These are phyloP conservation scores for Colletotrichum acutatum DNA, from an alignment of 2,329 filamentous ascomycete genomes.

Conservation along the genomic window DNA sequence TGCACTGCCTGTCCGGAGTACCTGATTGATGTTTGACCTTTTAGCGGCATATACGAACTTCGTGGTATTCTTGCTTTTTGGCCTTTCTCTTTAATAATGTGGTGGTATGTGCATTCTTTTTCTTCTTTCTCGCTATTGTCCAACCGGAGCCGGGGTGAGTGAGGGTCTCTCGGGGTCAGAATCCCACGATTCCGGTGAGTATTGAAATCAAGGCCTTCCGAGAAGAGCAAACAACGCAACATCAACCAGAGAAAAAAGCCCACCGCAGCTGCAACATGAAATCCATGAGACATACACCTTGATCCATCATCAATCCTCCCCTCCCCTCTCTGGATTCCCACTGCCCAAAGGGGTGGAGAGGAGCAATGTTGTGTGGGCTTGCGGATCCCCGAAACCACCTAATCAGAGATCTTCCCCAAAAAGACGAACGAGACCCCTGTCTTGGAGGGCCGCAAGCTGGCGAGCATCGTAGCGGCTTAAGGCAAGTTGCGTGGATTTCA, in stretches of 20 bases:
- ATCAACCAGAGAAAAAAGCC: neutral
- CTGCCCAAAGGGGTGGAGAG: slow-evolving; percentile 7
- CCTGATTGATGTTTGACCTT: neutral
- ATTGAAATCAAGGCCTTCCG: neutral
- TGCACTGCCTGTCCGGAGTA: neutral
- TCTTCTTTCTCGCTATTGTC: neutral
- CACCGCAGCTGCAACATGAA: slow-evolving; percentile 4
- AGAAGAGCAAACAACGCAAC: neutral
- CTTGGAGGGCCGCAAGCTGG: neutral
- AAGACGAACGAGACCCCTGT: neutral
- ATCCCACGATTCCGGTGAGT: slow-evolving; percentile 19
- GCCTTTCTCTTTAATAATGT: neutral
- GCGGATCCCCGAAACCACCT: slow-evolving; percentile 22
- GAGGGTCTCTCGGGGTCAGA: neutral
- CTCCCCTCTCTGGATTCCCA: neutral
- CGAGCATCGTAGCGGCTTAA: neutral
- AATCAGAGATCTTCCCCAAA: slow-evolving; percentile 17
- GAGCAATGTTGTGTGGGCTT: neutral
- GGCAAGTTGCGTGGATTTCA: neutral
- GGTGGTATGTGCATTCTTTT: neutral
- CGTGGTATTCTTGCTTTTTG: neutral
- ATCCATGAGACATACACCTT: neutral
- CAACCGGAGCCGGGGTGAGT: neutral
- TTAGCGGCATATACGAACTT: neutral
- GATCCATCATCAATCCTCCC: neutral